A percentile compares a stretch with the other conserved stretches of the same genome.
phyloP scores from a whole-genome alignment of 441 rosid species.

The Euphorbia schlechtendalii region DNA sequence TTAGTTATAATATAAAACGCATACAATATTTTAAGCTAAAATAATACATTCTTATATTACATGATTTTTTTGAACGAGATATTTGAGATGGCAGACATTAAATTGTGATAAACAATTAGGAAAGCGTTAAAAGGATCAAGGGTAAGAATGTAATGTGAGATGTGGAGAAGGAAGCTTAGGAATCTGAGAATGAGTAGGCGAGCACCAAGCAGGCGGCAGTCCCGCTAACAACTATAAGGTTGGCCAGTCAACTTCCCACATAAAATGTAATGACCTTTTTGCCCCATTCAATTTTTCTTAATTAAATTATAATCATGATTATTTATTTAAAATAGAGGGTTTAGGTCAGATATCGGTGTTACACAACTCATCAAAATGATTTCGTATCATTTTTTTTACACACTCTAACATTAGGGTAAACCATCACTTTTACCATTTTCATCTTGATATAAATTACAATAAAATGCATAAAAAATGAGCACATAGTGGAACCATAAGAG shows the following conservation, averaged over 20 bases:
- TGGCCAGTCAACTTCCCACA: constrained; percentile 39
- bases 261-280: constrained; percentile 27
- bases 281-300: constrained; percentile 16
- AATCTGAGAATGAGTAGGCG: constrained; percentile 15
- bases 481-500: too few relatives aligned
- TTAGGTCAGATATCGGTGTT: constrained; percentile 24
- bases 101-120: too few relatives aligned
- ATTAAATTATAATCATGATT: neutral
- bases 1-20: too few relatives aligned
- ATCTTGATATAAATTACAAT: too few relatives aligned
- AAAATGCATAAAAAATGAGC: too few relatives aligned
- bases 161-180: neutral
- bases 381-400: constrained; percentile 14
- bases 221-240: constrained; percentile 39
- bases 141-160: constrained; percentile 11
- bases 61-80: too few relatives aligned
- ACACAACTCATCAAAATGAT: constrained; percentile 22
- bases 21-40: too few relatives aligned
- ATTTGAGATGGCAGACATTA: too few relatives aligned
- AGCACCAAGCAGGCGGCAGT: constrained; percentile 11
- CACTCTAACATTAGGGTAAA: constrained; percentile 5
- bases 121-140: constrained; percentile 1
- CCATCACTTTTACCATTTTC: constrained; percentile 15
- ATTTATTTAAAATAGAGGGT: neutral
- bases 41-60: too few relatives aligned